Evolutionary conservation across 2,329 filamentous ascomycete genomes (phyloP), one percentile per base, ranked within the genome.

Genomic region (Colletotrichum falcatum): DNA sequence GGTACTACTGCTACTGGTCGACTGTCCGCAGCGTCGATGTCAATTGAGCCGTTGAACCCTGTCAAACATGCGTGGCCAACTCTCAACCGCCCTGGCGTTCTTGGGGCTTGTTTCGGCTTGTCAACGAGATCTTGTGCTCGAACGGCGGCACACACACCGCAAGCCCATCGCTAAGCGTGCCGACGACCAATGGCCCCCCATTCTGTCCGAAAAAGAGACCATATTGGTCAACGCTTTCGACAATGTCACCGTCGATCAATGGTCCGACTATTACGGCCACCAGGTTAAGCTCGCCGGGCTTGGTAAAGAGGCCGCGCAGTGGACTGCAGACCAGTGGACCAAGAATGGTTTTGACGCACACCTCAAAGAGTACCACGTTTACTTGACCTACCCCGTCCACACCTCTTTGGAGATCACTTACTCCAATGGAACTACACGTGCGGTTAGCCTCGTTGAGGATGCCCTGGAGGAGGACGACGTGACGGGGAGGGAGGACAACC

Each of bases 401-500:
- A 87, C 90, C 56, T 84, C 86, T 0, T 75, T 91, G 42, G 77
- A 76, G 8, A 73, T 83, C 5, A 79, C 78, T 0, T 78, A 78
- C 26, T 66, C 79, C 1, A 79, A 81, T 58, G 82, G 83, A 0
- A 77, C 90, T 46, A 86, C 84, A 8, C 91, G 86, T 59, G 88
- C 91, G 75, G 92, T 93, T 2, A 88, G 85, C 5, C 79, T 95
- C 61, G 89, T 92, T 74, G 93, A 96, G 79, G 91, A 93, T 74
- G 86, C 92, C 1, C 80, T 96, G 2, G 84, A 89, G 6, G 90
- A 93, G 70, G 94, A 96, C 77, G 86, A 88, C n/a, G 94, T 92
- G 0, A 92, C 89, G 37, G 86, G 89, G n/a, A 83, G 92, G 42
- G 82, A 85, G 7, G 87, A 93, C 72, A 85, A 92, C 35, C 86